Conservation (phyloP, 306 rosid genomes). For the Albizia julibrissin region DNA sequence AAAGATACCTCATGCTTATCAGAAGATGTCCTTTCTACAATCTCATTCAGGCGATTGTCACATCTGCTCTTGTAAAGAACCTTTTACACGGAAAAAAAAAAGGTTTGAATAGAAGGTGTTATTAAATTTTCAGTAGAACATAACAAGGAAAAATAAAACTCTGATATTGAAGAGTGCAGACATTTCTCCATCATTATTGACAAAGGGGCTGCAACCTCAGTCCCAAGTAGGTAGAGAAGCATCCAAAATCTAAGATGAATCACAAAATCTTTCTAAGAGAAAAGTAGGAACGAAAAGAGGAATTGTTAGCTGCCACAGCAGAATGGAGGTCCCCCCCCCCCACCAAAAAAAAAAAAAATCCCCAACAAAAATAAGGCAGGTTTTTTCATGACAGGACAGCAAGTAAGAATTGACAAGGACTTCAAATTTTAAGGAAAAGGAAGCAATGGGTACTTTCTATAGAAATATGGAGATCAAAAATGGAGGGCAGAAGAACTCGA, state of each 20-base stretch:
- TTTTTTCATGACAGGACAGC: no score
- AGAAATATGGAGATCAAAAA: neutral
- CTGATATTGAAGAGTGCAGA: constrained; percentile 13
- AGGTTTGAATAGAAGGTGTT: constrained; percentile 14
- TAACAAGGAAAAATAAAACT: constrained; percentile 3
- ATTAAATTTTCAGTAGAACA: constrained; percentile 26
- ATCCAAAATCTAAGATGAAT: constrained; percentile 25
- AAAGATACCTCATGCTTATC: constrained; percentile 82
- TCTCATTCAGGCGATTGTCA: constrained; percentile 91
- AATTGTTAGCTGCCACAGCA: neutral
- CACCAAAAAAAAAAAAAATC: no score
- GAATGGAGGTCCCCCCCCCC: neutral
- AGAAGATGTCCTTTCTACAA: constrained; percentile 71
- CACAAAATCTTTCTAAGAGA: constrained; percentile 8
- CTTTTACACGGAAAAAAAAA: constrained; percentile 47
- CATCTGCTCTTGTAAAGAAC: constrained; percentile 98
- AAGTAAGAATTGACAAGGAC: no score
- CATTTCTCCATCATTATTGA: constrained; percentile 24
- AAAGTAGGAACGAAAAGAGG: neutral
- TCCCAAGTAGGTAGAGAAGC: constrained; percentile 27
- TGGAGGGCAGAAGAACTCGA: neutral
- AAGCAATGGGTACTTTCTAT: neutral
- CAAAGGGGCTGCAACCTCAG: constrained; percentile 13
- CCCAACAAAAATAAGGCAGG: no score
- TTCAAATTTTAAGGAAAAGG: neutral